Percentiles rank a stretch among this genome's conserved stretches.
Conservation (phyloP, 768 basidiomycete species). For the Mycena rebaudengoi region DNA sequence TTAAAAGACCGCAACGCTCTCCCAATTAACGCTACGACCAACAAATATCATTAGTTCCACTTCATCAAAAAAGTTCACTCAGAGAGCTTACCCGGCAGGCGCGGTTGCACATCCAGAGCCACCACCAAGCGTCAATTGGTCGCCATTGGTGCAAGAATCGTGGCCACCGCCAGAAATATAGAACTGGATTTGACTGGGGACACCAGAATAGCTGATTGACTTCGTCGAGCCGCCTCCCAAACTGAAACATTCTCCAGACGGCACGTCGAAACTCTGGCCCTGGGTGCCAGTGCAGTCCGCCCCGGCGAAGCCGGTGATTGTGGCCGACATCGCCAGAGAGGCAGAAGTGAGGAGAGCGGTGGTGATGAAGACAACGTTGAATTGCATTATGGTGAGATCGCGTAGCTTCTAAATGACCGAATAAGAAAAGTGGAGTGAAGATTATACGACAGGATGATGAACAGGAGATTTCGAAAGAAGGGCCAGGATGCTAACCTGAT, state of each 20-base stretch:
- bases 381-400: conserved; percentile 4
- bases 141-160: background rate
- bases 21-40: background rate
- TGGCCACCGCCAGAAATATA: background rate
- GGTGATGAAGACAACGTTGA: conserved; percentile 9
- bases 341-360: conserved; percentile 1
- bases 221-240: conserved; percentile 2
- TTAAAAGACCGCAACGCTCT: background rate
- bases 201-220: conserved; percentile 9
- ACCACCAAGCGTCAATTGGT: background rate
- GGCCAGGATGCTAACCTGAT: conserved; percentile 2
- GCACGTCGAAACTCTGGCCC: background rate
- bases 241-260: background rate
- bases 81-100: conserved; percentile 13
- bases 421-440: background rate
- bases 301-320: background rate
- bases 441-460: background rate
- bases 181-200: conserved; percentile 3
- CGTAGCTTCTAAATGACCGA: conserved; percentile 5
- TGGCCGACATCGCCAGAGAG: conserved; percentile 5
- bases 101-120: conserved; percentile 12
- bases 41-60: background rate
- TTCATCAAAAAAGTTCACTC: background rate
- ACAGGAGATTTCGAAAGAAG: background rate
- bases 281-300: conserved; percentile 9